Evolutionary conservation across 1,139 yeast genomes (phyloP).

Genomic region (Nakaseomyces uthaithaninus): DNA sequence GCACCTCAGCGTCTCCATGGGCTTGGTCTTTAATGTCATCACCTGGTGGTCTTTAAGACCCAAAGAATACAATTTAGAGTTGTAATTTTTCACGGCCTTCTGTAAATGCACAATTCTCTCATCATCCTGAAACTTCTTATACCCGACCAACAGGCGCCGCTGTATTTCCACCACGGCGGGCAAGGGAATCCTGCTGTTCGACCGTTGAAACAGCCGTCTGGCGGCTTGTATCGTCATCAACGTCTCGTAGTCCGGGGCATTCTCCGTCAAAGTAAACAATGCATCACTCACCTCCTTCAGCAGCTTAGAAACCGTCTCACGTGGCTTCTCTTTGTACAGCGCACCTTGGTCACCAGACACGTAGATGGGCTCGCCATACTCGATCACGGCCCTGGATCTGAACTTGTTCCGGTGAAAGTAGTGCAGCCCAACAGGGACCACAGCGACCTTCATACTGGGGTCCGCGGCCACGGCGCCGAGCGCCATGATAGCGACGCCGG

Average conservation of each 20-base stretch:
- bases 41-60: slow-evolving; percentile 69
- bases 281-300: slow-evolving; percentile 50
- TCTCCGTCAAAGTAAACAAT: slow-evolving; percentile 61
- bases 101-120: slow-evolving; percentile 48
- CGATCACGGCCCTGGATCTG: slow-evolving; percentile 69
- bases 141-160: slow-evolving; percentile 58
- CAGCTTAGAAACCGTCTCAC: slow-evolving; percentile 49
- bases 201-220: slow-evolving; percentile 51
- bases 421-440: slow-evolving; percentile 71
- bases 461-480: slow-evolving; percentile 60
- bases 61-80: slow-evolving; percentile 43
- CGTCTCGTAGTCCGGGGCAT: slow-evolving; percentile 69
- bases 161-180: slow-evolving; percentile 67
- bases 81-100: slow-evolving; percentile 46
- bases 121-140: slow-evolving; percentile 50
- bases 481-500: slow-evolving; percentile 80
- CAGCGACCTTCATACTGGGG: slow-evolving; percentile 47
- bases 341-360: slow-evolving; percentile 44
- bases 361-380: slow-evolving; percentile 62
- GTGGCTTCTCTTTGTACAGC: slow-evolving; percentile 47
- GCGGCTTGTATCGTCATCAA: slow-evolving; percentile 70
- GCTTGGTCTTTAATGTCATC: slow-evolving; percentile 41
- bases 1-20: slow-evolving; percentile 22
- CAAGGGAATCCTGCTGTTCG: slow-evolving; percentile 47
- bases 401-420: slow-evolving; percentile 71